Base-by-base conservation (phyloP, 1,284 basidiomycete species). In the Pterulicium gracile region DNA sequence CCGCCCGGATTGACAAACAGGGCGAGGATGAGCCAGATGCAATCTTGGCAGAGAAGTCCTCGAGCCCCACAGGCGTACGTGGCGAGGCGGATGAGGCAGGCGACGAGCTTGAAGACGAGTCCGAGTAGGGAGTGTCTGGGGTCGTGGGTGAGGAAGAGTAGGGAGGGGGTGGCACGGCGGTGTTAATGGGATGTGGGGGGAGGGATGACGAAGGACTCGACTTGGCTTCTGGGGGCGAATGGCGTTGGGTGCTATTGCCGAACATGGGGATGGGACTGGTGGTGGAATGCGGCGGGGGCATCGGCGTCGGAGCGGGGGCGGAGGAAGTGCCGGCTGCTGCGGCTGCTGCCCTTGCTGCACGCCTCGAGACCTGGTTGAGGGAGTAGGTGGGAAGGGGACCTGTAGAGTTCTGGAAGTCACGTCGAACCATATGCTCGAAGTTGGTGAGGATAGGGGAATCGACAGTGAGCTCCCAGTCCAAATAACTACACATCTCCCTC, bases 381-480 rank as follows among this genome's bases (percentile, higher is more conserved):
- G 72, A 67, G 50, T 82, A 82, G 0, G 71, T 73, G 0, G 79
- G 79, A 49, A 79, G 82, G 0, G 75, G 69, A 0, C 72, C 70
- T 10, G 53, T 54, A 13, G 42, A 21, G n/a, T 70, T 68, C 17
- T 65, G 63, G 55, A 84, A 88, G 46, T 88, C 82, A 19, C 68
- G 66, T 24, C 71, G 69, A 1, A 89, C 75, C 59, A 72, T 73
- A 0, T 55, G 57, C 55, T 86, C 77, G 57, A 90, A 90, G 40
- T 73, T 77, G 7, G 60, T 56, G 2, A 92, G 68, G 2, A 84
- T 81, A 0, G 68, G 61, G 0, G 79, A 77, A 46, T 83, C 80
- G 45, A 89, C 82, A 45, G 84, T 86, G 7, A 94, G 72, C 60
- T 91, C 84, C 90, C 91, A 95, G 58, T 93, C 90, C 23, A 95